Conservation (phyloP, 2,329 filamentous ascomycete genomes). For the Alternaria panax region DNA sequence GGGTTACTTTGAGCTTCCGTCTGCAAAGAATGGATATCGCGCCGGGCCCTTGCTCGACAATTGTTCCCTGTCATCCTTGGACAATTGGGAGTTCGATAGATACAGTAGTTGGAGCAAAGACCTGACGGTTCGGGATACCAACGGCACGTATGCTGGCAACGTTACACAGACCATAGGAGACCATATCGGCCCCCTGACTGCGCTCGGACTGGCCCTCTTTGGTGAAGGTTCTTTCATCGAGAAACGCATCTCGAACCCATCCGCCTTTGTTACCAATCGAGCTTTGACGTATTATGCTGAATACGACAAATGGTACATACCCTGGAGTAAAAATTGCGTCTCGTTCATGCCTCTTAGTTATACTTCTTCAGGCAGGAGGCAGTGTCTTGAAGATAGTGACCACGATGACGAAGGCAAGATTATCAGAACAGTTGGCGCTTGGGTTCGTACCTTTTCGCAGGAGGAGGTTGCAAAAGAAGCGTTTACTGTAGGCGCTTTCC, state of each 20-base stretch:
- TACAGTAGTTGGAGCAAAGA: background rate
- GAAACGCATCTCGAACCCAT: background rate
- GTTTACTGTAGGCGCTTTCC: background rate
- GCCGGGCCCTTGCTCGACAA: background rate
- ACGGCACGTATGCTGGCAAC: background rate
- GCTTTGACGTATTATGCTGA: background rate
- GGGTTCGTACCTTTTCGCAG: background rate
- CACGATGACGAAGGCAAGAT: background rate
- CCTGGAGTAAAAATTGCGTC: background rate
- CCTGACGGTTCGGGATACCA: background rate
- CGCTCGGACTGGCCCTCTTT: background rate
- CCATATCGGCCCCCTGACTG: background rate
- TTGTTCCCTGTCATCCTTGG: background rate
- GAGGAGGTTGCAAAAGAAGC: background rate
- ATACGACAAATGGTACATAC: background rate
- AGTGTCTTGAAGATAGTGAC: background rate
- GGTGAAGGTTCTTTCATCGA: constrained; percentile 3
- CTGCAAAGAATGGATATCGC: background rate
- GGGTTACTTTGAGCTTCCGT: constrained; percentile 7
- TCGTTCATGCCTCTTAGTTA: background rate
- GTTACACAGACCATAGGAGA: background rate
- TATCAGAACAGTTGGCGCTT: background rate
- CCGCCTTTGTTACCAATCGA: background rate
- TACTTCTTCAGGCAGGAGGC: background rate
- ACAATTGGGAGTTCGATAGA: background rate